Conservation (phyloP, 2,329 filamentous ascomycete species). For the Neofusicoccum sp. region DNA sequence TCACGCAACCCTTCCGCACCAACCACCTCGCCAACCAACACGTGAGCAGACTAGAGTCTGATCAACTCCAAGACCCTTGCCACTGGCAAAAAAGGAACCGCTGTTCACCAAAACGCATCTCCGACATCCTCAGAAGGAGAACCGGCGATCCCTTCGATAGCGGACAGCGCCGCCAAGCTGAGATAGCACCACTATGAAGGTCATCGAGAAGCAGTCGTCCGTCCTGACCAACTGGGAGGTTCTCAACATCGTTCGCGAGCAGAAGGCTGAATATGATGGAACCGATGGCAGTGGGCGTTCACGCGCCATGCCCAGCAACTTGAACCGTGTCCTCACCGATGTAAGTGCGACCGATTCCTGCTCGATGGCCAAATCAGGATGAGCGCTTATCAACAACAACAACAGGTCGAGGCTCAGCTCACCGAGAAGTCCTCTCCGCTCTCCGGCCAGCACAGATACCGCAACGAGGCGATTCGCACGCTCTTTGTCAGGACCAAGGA, state of each 20-base stretch:
- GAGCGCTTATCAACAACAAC: too few species aligned
- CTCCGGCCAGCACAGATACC: constrained; percentile 19
- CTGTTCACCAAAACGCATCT: not conserved
- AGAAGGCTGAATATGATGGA: constrained; percentile 34
- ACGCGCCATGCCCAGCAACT: constrained; percentile 48
- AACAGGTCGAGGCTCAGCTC: constrained; percentile 50
- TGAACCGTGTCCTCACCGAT: constrained; percentile 63
- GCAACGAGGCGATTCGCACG: constrained; percentile 31
- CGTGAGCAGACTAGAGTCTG: too few species aligned
- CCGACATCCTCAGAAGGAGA: too few species aligned
- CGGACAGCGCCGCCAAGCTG: too few species aligned
- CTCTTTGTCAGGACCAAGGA: constrained; percentile 28
- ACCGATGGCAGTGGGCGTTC: constrained; percentile 29
- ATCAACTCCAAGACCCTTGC: too few species aligned
- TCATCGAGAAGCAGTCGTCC: constrained; percentile 68
- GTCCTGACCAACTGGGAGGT: constrained; percentile 73
- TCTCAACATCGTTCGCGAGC: constrained; percentile 43
- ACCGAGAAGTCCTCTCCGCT: constrained; percentile 26
- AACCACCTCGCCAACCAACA: too few species aligned
- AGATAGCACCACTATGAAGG: constrained; percentile 40
- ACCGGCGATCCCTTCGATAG: too few species aligned
- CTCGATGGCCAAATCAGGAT: too few species aligned
- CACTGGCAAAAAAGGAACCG: too few species aligned
- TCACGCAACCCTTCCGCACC: too few species aligned
- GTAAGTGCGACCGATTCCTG: constrained; percentile 43